These are phyloP conservation scores for Euphorbia lathyris DNA, from an alignment of 345 rosid species.

Conservation along the genomic window DNA sequence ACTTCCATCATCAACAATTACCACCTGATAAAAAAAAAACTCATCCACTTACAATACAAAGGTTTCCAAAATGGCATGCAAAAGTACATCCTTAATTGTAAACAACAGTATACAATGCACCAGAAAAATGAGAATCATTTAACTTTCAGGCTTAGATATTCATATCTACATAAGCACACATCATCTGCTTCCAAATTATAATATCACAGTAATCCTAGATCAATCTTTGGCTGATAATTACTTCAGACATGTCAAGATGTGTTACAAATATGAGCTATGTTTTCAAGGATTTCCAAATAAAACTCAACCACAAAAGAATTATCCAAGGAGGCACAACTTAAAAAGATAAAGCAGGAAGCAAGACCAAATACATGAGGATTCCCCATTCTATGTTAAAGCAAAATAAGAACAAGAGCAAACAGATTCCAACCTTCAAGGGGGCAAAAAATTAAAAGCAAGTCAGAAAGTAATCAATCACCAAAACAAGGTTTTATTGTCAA, in stretches of 20 bases:
- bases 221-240: neutral
- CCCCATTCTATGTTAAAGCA: neutral
- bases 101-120: neutral
- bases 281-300: no score
- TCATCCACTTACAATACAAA: constrained; percentile 10
- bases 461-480: neutral
- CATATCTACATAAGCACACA: neutral
- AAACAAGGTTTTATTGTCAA: neutral
- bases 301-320: neutral
- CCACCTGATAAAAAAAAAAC: constrained; percentile 46
- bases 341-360: neutral
- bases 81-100: constrained; percentile 6
- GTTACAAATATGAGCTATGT: neutral
- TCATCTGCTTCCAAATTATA: neutral
- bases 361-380: neutral
- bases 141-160: neutral
- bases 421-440: neutral
- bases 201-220: neutral
- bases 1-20: constrained; percentile 97
- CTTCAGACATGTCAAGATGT: neutral
- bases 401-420: neutral
- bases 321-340: neutral
- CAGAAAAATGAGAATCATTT: neutral
- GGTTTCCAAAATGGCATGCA: neutral
- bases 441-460: no score